Evolutionary conservation across 805 yeast genomes (phyloP), one percentile per base, ranked within the genome.

Genomic region (Zygosaccharomyces pseudorouxii): DNA sequence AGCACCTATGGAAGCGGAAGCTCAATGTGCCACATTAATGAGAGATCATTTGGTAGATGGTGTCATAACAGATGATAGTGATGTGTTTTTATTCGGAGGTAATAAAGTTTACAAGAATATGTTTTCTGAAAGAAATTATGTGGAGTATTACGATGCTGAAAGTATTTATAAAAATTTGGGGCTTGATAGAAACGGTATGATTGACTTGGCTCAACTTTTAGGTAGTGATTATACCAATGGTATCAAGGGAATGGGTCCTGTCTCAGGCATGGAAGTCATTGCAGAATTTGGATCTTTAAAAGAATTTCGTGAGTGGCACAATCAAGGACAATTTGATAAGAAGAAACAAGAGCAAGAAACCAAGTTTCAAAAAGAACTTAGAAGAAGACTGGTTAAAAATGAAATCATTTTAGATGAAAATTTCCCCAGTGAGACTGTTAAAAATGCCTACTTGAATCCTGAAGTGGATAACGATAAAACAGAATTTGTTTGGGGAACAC

Each of bases 1-100:
- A 0, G 97, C 99, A 0, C 99, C 99, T 0, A 89, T 89, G 90
- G 99, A 93, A 68, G 99, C 99, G 1, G 99, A 93, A 69, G 98
- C 99, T 0, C 99, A 93, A 61, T 93, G 99, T 69, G 97, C 96
- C 0, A 87, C 84, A 55, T 68, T 93, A 5, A 66, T 80, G 35
- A 61, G 67, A n/a, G 65, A 89, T 19, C 79, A 77, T 0, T 71
- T 93, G 16, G 97, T 92, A 3, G 98, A 93, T 66, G 99, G 99
- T 0, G 84, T 93, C 5, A 83, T 93, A 20, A 93, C 99, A 0
- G 99, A 93, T 68, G 99, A 93, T 71, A 88, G 96, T 55, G 99
- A 93, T 76, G 89, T 95, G 43, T 93, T 93, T 57, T 67, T 93
- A 31, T 93, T 93, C 72, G 98, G 98, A 0, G 96, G 96, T 1